These are phyloP conservation scores for Xylaria sp. DNA, from an alignment of 2,329 filamentous ascomycete species.

Conservation along the genomic window DNA sequence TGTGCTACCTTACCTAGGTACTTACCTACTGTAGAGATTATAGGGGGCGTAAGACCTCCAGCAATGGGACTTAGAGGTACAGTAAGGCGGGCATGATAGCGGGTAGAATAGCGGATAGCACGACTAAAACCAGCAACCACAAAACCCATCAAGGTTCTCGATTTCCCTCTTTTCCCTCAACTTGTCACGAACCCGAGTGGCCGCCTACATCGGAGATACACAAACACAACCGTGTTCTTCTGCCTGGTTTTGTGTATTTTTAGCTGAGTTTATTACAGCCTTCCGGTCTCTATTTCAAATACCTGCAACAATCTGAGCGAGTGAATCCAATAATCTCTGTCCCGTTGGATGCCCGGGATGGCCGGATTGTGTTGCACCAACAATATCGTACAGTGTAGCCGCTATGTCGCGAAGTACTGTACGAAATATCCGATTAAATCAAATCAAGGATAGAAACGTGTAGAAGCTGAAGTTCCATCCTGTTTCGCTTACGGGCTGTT, in stretches of 20 bases:
- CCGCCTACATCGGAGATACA: conserved; percentile 10
- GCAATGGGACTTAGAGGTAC: neutral
- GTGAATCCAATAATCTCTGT: neutral
- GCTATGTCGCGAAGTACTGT: neutral
- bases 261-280: neutral
- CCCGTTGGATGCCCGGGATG: neutral
- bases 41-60: neutral
- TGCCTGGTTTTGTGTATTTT: neutral
- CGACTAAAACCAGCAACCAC: neutral
- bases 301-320: neutral
- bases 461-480: neutral
- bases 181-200: neutral
- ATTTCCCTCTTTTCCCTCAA: neutral
- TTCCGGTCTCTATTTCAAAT: neutral
- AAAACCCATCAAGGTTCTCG: conserved; percentile 10
- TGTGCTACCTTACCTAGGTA: neutral
- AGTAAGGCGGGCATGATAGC: conserved; percentile 4
- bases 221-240: no score
- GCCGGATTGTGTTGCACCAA: neutral
- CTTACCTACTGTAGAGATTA: neutral
- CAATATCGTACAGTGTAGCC: neutral
- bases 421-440: neutral
- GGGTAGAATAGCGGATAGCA: neutral
- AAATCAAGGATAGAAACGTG: conserved; percentile 6
- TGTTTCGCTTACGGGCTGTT: neutral